phyloP scores from a whole-genome alignment of 2,329 filamentous ascomycete species.

The Ascochyta rabiei region DNA sequence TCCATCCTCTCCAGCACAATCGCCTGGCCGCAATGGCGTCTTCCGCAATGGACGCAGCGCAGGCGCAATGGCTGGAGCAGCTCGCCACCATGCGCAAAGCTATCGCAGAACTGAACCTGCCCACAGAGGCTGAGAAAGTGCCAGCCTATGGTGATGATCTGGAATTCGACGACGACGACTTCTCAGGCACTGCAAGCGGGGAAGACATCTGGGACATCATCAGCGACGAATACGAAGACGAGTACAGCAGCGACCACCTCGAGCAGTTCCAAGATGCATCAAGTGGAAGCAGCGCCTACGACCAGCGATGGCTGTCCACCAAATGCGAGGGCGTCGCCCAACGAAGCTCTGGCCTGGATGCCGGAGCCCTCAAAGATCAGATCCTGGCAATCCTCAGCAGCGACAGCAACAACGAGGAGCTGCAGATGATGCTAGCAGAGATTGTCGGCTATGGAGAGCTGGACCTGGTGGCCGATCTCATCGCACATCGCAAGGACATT shows the following conservation, averaged over 20 bases:
- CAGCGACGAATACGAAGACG: slow-evolving; percentile 71
- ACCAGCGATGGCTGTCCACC: slow-evolving; percentile 71
- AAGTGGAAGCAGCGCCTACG: slow-evolving; percentile 52
- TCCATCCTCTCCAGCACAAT: neutral
- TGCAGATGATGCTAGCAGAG: slow-evolving; percentile 90
- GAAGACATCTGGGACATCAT: slow-evolving; percentile 95
- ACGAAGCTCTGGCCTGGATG: slow-evolving; percentile 69
- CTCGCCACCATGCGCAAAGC: slow-evolving; percentile 85
- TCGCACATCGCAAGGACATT: slow-evolving; percentile 75
- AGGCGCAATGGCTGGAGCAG: slow-evolving; percentile 82
- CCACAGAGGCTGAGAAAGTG: slow-evolving; percentile 53
- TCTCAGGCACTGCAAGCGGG: slow-evolving; percentile 65
- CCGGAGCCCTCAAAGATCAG: slow-evolving; percentile 76
- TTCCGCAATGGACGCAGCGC: slow-evolving; percentile 47
- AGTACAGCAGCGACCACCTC: slow-evolving; percentile 68
- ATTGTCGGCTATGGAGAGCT: slow-evolving; percentile 92
- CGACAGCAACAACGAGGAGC: slow-evolving; percentile 72
- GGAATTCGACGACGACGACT: slow-evolving; percentile 69
- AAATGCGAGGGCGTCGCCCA: slow-evolving; percentile 72
- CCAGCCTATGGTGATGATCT: slow-evolving; percentile 63
- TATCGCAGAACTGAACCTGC: slow-evolving; percentile 72
- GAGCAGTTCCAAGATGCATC: slow-evolving; percentile 56
- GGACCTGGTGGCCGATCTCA: slow-evolving; percentile 90
- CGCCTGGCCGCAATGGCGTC: slow-evolving; percentile 42
- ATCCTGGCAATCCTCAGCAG: slow-evolving; percentile 76